These are phyloP conservation scores for Moesziomyces aphidis DNA, from an alignment of 1,284 basidiomycete species.

Conservation along the genomic window DNA sequence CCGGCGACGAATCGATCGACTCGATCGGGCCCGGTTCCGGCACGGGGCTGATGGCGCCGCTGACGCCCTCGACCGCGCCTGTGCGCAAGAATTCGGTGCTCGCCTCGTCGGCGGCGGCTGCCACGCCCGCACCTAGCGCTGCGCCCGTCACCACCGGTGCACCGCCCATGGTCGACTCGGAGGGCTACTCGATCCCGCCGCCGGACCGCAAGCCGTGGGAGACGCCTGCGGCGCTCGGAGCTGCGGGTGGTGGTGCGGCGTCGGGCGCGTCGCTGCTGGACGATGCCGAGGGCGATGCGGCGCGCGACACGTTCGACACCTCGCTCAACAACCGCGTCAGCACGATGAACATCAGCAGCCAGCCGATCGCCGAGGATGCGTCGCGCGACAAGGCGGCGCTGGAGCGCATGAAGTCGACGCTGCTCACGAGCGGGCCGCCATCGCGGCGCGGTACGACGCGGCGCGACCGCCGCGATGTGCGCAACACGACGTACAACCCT, in stretches of 20 bases:
- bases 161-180: conserved; percentile 69
- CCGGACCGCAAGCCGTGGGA: conserved; percentile 71
- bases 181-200: conserved; percentile 72
- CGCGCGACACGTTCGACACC: conserved; percentile 33
- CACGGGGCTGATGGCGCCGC: conserved; percentile 54
- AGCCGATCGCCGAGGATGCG: conserved; percentile 70
- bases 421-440: conserved; percentile 60
- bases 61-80: conserved; percentile 38
- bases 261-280: conserved; percentile 60
- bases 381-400: conserved; percentile 71
- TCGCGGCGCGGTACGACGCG: conserved; percentile 67
- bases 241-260: conserved; percentile 1
- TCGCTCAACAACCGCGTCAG: conserved; percentile 38
- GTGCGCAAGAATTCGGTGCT: conserved; percentile 17
- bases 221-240: conserved; percentile 10
- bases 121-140: conserved; percentile 1
- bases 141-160: conserved; percentile 18
- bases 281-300: conserved; percentile 58
- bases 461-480: conserved; percentile 70
- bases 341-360: conserved; percentile 67
- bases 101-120: conserved; percentile 2
- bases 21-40: conserved; percentile 28
- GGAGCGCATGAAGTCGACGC: conserved; percentile 70
- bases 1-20: conserved; percentile 44
- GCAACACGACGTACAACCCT: conserved; percentile 69